Percentiles rank a stretch among this genome's conserved stretches.
Conservation (phyloP, 495 filamentous ascomycete species). For the Acidiella bohemica region DNA sequence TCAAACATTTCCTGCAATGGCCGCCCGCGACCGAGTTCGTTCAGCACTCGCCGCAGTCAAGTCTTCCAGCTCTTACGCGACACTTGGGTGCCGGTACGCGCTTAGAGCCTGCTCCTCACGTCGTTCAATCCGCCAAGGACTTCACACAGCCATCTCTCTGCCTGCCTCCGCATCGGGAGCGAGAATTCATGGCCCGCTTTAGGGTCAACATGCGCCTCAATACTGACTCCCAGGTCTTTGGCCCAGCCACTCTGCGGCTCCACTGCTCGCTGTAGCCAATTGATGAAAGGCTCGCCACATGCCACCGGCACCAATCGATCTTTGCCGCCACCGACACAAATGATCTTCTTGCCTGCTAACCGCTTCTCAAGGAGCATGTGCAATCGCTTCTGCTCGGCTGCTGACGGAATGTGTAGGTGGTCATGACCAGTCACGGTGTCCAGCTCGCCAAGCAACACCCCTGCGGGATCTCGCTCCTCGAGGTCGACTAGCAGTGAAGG, state of each 20-base stretch:
- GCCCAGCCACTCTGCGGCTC: slow-evolving; percentile 38
- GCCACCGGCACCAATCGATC: slow-evolving; percentile 80
- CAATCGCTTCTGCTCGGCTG: slow-evolving; percentile 31
- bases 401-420: slow-evolving; percentile 26
- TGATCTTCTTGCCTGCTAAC: slow-evolving; percentile 58
- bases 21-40: no score
- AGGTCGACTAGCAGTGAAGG: slow-evolving; percentile 47
- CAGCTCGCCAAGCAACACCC: slow-evolving; percentile 43
- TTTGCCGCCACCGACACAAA: slow-evolving; percentile 59
- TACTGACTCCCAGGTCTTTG: slow-evolving; percentile 35
- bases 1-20: no score
- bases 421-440: slow-evolving; percentile 18
- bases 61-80: no score
- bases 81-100: no score
- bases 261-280: slow-evolving; percentile 51
- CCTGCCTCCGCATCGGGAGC: slow-evolving; percentile 56
- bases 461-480: slow-evolving; percentile 18
- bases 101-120: slow-evolving; percentile 8
- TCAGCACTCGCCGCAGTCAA: no score
- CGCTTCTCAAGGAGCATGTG: slow-evolving; percentile 36
- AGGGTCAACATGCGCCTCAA: slow-evolving; percentile 63
- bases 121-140: slow-evolving; percentile 10
- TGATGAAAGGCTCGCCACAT: slow-evolving; percentile 53
- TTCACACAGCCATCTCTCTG: slow-evolving; percentile 29
- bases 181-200: slow-evolving; percentile 62